Percentiles rank a stretch among this genome's conserved stretches.
Evolutionary conservation across 108 stramenopile species (phyloP).

Genomic region (Craspedostauros australis): DNA sequence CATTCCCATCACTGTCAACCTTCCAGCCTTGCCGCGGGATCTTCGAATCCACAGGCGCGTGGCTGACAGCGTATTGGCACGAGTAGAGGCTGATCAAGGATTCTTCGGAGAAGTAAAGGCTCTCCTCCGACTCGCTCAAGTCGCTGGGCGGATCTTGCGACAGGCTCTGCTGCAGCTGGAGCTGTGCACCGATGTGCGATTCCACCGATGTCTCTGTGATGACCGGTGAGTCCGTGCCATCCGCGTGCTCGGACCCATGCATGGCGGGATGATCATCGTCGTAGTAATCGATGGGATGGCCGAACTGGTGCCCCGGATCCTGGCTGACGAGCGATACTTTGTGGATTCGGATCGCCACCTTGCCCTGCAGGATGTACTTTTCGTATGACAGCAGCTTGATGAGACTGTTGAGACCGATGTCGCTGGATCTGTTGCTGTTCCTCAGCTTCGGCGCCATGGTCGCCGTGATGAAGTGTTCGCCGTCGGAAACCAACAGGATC

Average conservation of each 20-base stretch:
- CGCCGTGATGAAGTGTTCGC: constrained; percentile 19
- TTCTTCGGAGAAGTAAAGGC: constrained; percentile 1
- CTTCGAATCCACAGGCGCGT: constrained; percentile 15
- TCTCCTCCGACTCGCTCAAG: too few relatives aligned
- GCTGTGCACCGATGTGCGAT: constrained; percentile 2
- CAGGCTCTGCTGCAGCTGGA: not conserved
- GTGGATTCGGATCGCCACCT: constrained; percentile 9
- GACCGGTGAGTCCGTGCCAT: constrained; percentile 1
- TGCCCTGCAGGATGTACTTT: not conserved
- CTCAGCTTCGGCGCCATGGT: not conserved
- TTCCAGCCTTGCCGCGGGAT: constrained; percentile 25
- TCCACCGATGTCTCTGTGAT: constrained; percentile 4
- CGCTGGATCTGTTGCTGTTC: constrained; percentile 2
- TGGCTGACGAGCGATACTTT: constrained; percentile 21
- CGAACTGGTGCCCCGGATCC: constrained; percentile 23
- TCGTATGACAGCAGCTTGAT: constrained; percentile 17
- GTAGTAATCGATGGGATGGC: constrained; percentile 16
- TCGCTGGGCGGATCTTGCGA: not conserved
- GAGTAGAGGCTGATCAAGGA: constrained; percentile 18
- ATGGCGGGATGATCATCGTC: constrained; percentile 1
- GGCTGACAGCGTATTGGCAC: constrained; percentile 5
- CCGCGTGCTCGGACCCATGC: constrained; percentile 6
- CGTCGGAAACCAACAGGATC: too few relatives aligned
- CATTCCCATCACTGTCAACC: constrained; percentile 13
- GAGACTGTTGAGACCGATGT: constrained; percentile 5